These are phyloP conservation scores for Ceratobasidium papillatum DNA, from an alignment of 1,284 basidiomycete genomes.

Conservation along the genomic window DNA sequence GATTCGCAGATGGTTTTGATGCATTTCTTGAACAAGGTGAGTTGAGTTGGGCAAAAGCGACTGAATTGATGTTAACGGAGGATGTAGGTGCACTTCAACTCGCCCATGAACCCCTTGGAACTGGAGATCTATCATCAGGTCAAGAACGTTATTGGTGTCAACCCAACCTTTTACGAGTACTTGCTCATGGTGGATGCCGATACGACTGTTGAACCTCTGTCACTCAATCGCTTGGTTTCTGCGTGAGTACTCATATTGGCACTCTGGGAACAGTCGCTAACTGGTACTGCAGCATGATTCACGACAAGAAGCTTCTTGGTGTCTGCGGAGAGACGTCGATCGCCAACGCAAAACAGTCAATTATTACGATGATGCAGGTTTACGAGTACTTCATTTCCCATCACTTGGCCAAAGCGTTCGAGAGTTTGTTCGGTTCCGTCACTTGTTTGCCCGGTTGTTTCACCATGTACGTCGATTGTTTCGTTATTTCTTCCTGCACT, in stretches of 20 bases:
- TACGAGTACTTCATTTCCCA: conserved; percentile 98
- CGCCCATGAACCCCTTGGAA: conserved; percentile 96
- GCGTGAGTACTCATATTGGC: conserved; percentile 65
- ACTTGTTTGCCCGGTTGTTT: conserved; percentile 99
- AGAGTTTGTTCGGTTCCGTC: conserved; percentile 95
- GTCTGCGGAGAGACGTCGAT: conserved; percentile 94
- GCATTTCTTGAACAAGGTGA: conserved; percentile 95
- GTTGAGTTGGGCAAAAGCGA: conserved; percentile 41
- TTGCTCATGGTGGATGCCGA: conserved; percentile 97
- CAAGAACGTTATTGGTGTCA: conserved; percentile 99
- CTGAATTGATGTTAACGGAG: not conserved
- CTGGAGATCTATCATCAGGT: conserved; percentile 99
- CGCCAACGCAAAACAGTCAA: conserved; percentile 89
- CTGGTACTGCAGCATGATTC: conserved; percentile 70
- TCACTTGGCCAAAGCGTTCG: conserved; percentile 98
- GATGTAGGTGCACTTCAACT: conserved; percentile 89
- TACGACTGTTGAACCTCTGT: conserved; percentile 88
- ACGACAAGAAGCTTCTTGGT: conserved; percentile 92
- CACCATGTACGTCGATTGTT: conserved; percentile 62
- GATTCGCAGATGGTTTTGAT: conserved; percentile 97
- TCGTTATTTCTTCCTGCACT: not conserved
- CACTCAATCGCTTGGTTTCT: conserved; percentile 89
- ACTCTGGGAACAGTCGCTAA: not conserved
- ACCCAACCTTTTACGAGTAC: conserved; percentile 98
- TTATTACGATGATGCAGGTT: conserved; percentile 99